phyloP scores from a whole-genome alignment of 345 rosid species.

The Dipteronia dyeriana region DNA sequence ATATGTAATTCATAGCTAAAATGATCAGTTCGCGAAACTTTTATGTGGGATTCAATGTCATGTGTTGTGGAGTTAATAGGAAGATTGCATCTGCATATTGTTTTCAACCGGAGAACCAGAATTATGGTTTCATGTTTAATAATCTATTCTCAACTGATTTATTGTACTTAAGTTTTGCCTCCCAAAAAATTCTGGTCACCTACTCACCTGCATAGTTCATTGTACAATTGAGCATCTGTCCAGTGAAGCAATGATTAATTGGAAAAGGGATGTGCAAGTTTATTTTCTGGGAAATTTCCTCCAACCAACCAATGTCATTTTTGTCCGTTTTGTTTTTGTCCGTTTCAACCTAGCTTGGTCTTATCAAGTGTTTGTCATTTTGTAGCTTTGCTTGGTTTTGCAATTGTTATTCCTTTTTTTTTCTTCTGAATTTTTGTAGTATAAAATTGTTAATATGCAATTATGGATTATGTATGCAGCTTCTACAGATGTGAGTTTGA shows the following conservation, averaged over 20 bases:
- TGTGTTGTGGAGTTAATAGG: background rate
- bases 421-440: background rate
- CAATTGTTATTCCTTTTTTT: background rate
- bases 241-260: too few relatives aligned
- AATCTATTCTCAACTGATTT: too few relatives aligned
- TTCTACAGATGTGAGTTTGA: slow-evolving; percentile 90
- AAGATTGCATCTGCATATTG: background rate
- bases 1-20: background rate
- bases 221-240: too few relatives aligned
- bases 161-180: too few relatives aligned
- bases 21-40: background rate
- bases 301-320: background rate
- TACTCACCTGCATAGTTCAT: too few relatives aligned
- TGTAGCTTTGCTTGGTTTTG: background rate
- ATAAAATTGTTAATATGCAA: background rate
- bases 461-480: slow-evolving; percentile 47
- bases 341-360: background rate
- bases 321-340: background rate
- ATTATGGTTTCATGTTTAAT: background rate
- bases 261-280: too few relatives aligned
- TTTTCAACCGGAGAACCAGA: background rate
- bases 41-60: background rate
- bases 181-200: too few relatives aligned
- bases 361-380: background rate
- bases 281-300: background rate